Evolutionary conservation across 768 basidiomycete genomes (phyloP), one percentile per base, ranked within the genome.

Genomic region (Lentinula lateritia): DNA sequence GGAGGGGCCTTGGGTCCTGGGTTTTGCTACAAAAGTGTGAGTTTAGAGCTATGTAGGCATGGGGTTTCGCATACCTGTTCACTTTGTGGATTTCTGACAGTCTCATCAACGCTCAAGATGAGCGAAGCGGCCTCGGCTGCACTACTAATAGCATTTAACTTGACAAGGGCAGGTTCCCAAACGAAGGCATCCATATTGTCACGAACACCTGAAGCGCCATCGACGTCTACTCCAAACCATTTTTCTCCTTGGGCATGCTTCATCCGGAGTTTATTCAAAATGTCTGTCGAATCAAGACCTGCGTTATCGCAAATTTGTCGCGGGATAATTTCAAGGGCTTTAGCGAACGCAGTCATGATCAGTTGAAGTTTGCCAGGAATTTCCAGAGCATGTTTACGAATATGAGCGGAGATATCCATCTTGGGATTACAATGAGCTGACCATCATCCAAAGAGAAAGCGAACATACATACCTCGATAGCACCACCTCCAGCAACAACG

Each of bases 261-360:
- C 93, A 97, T 98, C 58, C 97, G 89, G 59, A 99, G 85, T 73
- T 97, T 97, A 78, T 98, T 98, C 50, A 99, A 78, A 60, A 98
- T 87, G 70, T 98, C 97, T 5, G 95, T 98, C 2, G 97, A 95
- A 75, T 99, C 97, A 35, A 98, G 77, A 20, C 97, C 97, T 8
- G 97, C 97, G 69, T 99, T 99, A 74, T 98, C 96, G 72, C 93
- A 98, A 62, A 99, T 98, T 73, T 98, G 96, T 35, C 97, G 88
- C 34, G 97, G 97, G 70, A 99, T 98, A 65, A 97, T 87, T 76
- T 99, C 97, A 41, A 99, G 83, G 0, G 97, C 94, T 72, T 96
- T 96, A 58, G 97, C 97, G 69, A 97, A 96, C 0, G 96, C 91
- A n/a, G 86, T 83, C 73, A 98, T 87, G 68, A 99, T 89, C 50